Evolutionary conservation across 2,329 filamentous ascomycete species (phyloP).

Genomic region (Monosporascus sp.): DNA sequence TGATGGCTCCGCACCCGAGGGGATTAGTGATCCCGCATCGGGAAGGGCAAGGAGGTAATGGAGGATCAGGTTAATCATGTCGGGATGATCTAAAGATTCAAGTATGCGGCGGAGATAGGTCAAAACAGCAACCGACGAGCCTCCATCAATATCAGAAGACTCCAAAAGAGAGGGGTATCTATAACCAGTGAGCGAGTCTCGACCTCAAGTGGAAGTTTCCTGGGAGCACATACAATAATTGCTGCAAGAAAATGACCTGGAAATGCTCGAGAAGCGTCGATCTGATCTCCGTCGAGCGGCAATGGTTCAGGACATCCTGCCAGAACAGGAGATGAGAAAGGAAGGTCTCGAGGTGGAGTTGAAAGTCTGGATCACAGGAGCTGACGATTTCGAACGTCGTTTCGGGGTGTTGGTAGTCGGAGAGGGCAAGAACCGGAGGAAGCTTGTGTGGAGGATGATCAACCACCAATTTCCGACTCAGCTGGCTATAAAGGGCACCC

Average conservation of each 20-base stretch:
- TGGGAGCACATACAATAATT: conserved; percentile 64
- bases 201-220: conserved; percentile 1
- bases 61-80: conserved; percentile 89
- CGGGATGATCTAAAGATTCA: conserved; percentile 85
- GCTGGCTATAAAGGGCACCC: conserved; percentile 65
- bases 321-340: conserved; percentile 93
- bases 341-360: conserved; percentile 86
- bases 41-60: conserved; percentile 85
- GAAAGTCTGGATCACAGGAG: conserved; percentile 69
- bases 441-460: conserved; percentile 68
- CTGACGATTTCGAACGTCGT: conserved; percentile 66
- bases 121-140: conserved; percentile 90
- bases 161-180: conserved; percentile 94
- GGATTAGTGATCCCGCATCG: conserved; percentile 40
- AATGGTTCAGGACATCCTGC: conserved; percentile 97
- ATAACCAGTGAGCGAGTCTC: background rate
- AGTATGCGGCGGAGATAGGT: conserved; percentile 89
- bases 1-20: conserved; percentile 39
- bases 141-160: conserved; percentile 94
- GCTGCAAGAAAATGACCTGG: conserved; percentile 91
- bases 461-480: conserved; percentile 75
- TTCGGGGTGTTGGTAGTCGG: conserved; percentile 76
- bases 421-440: conserved; percentile 80
- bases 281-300: conserved; percentile 84
- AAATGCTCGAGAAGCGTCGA: conserved; percentile 94